These are phyloP conservation scores for Schoenoplectus triqueter DNA, from an alignment of 202 grass and related monocot species.

Conservation along the genomic window DNA sequence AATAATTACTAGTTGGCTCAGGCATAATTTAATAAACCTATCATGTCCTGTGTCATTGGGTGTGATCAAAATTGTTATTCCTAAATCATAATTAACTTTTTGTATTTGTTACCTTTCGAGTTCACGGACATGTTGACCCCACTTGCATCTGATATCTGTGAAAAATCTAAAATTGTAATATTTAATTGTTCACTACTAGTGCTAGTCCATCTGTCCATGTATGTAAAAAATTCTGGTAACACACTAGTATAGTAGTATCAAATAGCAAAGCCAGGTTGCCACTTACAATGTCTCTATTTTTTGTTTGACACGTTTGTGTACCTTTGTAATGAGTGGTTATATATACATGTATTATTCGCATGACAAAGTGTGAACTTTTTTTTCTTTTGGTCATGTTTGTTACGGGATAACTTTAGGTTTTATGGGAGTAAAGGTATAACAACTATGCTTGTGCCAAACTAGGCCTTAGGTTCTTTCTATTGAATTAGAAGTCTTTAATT, in stretches of 20 bases:
- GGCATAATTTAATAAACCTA: background rate
- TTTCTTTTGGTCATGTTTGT: background rate
- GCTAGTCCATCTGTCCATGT: background rate
- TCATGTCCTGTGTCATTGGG: background rate
- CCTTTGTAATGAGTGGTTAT: slow-evolving; percentile 2
- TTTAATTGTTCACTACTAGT: background rate
- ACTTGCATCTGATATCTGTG: background rate
- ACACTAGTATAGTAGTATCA: background rate
- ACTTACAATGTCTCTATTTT: background rate
- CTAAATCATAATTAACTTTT: background rate
- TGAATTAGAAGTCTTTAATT: background rate
- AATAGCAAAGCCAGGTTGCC: background rate
- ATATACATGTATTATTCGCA: background rate
- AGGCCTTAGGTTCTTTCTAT: background rate
- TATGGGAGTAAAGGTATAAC: background rate
- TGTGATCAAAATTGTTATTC: background rate
- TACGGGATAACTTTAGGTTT: background rate
- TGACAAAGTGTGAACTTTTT: background rate
- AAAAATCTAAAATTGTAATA: background rate
- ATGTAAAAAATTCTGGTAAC: background rate
- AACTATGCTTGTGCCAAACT: background rate
- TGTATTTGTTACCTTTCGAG: slow-evolving; percentile 6
- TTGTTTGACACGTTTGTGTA: background rate
- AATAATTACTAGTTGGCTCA: background rate
- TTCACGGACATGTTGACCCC: background rate